Evolutionary conservation across 768 basidiomycete genomes (phyloP).

Genomic region (Boletellus ananas): DNA sequence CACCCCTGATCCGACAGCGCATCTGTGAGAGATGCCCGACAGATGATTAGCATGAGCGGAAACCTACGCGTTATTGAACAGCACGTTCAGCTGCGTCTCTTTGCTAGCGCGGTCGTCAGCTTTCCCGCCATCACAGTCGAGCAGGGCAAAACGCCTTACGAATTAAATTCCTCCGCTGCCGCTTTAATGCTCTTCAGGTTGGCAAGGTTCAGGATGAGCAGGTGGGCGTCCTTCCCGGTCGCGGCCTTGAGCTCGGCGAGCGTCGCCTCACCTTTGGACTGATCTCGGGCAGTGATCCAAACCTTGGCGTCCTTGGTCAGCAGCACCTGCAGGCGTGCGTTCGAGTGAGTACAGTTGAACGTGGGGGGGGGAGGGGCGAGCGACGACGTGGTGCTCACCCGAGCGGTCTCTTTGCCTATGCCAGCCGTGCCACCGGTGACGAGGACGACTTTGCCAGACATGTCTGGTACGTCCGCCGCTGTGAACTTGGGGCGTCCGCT

Average conservation of each 20-base stretch:
- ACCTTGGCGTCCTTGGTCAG: not conserved
- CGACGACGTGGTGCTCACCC: not conserved
- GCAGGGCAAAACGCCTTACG: slow-evolving; percentile 15
- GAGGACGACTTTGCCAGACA: slow-evolving; percentile 15
- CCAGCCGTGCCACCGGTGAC: slow-evolving; percentile 23
- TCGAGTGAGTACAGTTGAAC: no score
- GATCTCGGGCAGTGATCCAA: no score
- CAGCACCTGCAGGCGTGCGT: not conserved
- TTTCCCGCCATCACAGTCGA: not conserved
- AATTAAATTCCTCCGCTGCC: slow-evolving; percentile 39
- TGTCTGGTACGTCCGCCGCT: slow-evolving; percentile 14
- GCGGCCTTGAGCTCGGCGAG: slow-evolving; percentile 17
- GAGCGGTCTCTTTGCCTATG: slow-evolving; percentile 16
- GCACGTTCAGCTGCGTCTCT: slow-evolving; percentile 21
- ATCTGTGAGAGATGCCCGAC: not conserved
- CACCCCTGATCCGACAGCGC: no score
- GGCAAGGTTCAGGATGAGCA: slow-evolving; percentile 42
- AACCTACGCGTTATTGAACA: slow-evolving; percentile 34
- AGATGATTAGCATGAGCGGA: no score
- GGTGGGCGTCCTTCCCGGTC: slow-evolving; percentile 25
- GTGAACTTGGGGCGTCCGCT: not conserved
- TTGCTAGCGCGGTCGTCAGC: slow-evolving; percentile 8
- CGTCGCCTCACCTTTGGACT: no score
- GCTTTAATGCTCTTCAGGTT: slow-evolving; percentile 36
- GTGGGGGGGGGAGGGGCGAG: no score